These are phyloP conservation scores for Gardenia jasminoides DNA, from an alignment of 257 asterid genomes.

Conservation along the genomic window DNA sequence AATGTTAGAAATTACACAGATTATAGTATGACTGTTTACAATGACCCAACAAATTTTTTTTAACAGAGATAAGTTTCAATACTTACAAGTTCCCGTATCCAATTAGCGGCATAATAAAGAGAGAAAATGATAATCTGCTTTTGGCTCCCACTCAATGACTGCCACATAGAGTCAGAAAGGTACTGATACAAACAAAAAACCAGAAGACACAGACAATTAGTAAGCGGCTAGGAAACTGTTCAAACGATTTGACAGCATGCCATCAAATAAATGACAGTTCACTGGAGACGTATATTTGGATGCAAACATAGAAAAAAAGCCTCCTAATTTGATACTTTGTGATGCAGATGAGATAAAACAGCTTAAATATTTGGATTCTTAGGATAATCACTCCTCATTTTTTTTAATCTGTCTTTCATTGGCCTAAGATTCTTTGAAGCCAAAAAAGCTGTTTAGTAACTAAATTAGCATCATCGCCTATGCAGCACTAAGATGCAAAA, in stretches of 20 bases:
- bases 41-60: neutral
- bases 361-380: neutral
- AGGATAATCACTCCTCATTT: neutral
- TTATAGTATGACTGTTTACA: neutral
- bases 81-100: constrained; percentile 85
- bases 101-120: constrained; percentile 77
- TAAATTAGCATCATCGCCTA: neutral
- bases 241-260: neutral
- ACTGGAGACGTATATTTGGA: too few relatives aligned
- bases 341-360: too few relatives aligned
- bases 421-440: neutral
- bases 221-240: constrained; percentile 3
- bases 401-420: neutral
- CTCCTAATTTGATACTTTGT: neutral
- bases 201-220: constrained; percentile 30
- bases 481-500: neutral
- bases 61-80: neutral
- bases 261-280: neutral
- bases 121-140: constrained; percentile 62
- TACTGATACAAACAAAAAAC: constrained; percentile 45
- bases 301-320: neutral
- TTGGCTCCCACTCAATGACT: constrained; percentile 63
- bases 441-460: neutral
- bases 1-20: constrained; percentile 11
- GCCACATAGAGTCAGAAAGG: constrained; percentile 51